Evolutionary conservation across 1,284 basidiomycete genomes (phyloP), one percentile per base, ranked within the genome.

Genomic region (Gymnopus androsaceus): DNA sequence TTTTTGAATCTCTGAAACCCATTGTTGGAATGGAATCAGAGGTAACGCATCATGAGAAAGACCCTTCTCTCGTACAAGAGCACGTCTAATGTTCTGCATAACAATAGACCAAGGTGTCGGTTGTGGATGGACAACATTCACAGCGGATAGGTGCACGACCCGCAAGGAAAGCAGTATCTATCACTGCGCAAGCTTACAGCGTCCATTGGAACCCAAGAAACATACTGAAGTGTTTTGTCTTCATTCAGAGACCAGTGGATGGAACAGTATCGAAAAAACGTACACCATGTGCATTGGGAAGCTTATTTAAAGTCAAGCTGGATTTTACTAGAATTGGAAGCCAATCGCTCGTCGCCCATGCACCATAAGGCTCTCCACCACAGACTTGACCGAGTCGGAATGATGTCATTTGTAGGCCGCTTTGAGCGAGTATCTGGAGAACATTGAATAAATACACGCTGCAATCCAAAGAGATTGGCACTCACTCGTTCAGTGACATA

Each of bases 341-440:
- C 55, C 72, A 69, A 47, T 75, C 74, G 30, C 52, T 67, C 53
- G 66, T 66, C 48, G 69, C 74, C 74, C 74, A 75, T 2, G 67
- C 69, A 3, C 72, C 73, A 2, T 64, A 64, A 14, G 44, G 44
- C 45, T 69, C 71, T 4, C 69, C 59, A 4, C 73, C 73, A 12
- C 67, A 66, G 64, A 75, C 66, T 57, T 75, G 73, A 5, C 72
- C 73, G 44, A 75, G 68, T 34, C 72, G 64, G 7, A 72, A 66
- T 17, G 59, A 68, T 3, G 67, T 68, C 4, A 31, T 36, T 30
- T 50, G 34, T 11, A 50, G 28, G 25, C 36, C 36, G 36, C 48
- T 50, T 30, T 23, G 48, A 27, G 36, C 48, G 3, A 50, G 34
- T n/a, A 50, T 47, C 52, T 54, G 44, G 72, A 52, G 21, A 3